Conservation (phyloP, 768 basidiomycete species). For the Plicaturopsis crispa region DNA sequence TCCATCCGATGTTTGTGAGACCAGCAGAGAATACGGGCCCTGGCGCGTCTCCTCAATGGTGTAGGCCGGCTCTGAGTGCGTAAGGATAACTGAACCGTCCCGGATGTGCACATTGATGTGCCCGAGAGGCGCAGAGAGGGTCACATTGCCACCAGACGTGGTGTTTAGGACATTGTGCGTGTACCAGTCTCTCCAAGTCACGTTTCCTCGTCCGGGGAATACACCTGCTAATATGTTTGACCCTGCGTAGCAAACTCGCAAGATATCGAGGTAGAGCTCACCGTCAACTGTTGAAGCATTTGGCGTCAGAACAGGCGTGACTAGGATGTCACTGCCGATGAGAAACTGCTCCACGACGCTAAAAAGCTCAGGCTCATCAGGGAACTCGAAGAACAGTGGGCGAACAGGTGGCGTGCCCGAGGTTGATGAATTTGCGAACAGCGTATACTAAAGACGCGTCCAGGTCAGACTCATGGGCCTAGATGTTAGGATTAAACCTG, state of each 20-base stretch:
- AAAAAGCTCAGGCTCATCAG: conserved; percentile 58
- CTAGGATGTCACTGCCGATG: conserved; percentile 60
- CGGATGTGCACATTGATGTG: conserved; percentile 75
- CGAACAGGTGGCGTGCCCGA: conserved; percentile 64
- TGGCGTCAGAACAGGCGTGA: conserved; percentile 68
- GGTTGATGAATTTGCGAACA: conserved; percentile 62
- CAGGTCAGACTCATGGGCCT: conserved; percentile 6
- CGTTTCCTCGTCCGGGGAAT: conserved; percentile 53
- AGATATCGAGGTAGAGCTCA: conserved; percentile 18
- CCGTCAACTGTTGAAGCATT: conserved; percentile 64
- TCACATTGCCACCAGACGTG: conserved; percentile 31
- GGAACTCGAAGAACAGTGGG: conserved; percentile 76
- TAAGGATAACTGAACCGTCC: conserved; percentile 59
- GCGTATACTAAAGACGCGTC: conserved; percentile 52
- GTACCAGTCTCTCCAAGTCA: conserved; percentile 70
- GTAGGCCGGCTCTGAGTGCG: conserved; percentile 57
- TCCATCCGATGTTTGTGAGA: conserved; percentile 41
- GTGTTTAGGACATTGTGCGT: conserved; percentile 49
- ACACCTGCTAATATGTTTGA: conserved; percentile 31
- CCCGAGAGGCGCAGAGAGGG: conserved; percentile 58
- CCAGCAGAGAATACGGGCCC: conserved; percentile 55
- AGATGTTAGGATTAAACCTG: too few species aligned
- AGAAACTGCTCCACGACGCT: conserved; percentile 63
- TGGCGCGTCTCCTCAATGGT: conserved; percentile 60
- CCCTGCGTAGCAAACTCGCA: not conserved